phyloP scores from a whole-genome alignment of 164 flowering plant genomes.

The Vitis amurensis region DNA sequence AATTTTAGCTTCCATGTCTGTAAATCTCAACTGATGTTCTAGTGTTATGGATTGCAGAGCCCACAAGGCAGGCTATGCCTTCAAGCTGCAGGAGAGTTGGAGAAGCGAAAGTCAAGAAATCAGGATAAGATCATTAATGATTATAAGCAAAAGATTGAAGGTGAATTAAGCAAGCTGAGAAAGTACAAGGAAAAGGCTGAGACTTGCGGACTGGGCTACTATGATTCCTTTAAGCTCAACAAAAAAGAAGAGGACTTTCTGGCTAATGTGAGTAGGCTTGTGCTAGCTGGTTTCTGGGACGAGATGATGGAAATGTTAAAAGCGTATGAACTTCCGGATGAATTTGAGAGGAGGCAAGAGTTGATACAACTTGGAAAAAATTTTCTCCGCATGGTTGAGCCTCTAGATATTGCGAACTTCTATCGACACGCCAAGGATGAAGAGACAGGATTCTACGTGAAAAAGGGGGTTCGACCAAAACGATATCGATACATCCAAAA shows the following conservation, averaged over 20 bases:
- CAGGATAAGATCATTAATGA: not conserved
- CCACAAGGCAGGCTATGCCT: conserved; percentile 4
- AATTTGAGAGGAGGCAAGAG: conserved; percentile 34
- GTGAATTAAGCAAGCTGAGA: conserved; percentile 14
- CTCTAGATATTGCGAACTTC: conserved; percentile 63
- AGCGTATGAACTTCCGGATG: conserved; percentile 48
- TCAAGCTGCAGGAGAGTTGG: conserved; percentile 4
- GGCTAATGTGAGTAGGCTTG: conserved; percentile 45
- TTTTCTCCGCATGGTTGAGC: conserved; percentile 48
- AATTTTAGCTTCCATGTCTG: no score
- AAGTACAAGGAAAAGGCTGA: conserved; percentile 2
- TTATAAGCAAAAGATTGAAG: not conserved
- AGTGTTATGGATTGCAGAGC: conserved; percentile 7
- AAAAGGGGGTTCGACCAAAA: conserved; percentile 48
- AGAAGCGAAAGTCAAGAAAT: not conserved
- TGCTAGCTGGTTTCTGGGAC: conserved; percentile 52
- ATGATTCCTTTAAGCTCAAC: conserved; percentile 52
- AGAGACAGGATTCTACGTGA: conserved; percentile 63
- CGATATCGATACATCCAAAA: conserved; percentile 65
- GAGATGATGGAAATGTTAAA: conserved; percentile 53
- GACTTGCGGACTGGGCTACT: conserved; percentile 34
- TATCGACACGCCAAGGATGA: conserved; percentile 49
- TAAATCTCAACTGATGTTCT: no score
- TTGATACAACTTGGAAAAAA: conserved; percentile 48
- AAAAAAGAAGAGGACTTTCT: conserved; percentile 36